These are phyloP conservation scores for Alternaria panax DNA, from an alignment of 2,329 filamentous ascomycete genomes.

Conservation along the genomic window DNA sequence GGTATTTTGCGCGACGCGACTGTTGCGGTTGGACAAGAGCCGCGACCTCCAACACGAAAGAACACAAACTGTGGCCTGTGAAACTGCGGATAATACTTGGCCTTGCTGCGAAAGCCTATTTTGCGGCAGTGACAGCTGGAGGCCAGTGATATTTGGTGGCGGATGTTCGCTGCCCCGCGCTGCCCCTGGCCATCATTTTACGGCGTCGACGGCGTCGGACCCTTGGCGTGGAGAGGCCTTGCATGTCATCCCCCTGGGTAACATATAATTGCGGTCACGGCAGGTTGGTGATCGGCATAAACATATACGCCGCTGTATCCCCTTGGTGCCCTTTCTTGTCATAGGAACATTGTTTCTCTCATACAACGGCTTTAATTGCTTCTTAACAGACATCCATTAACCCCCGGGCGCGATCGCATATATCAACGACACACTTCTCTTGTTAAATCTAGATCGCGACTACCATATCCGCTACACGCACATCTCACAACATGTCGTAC, in stretches of 20 bases:
- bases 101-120: slow-evolving; percentile 18
- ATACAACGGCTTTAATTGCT: slow-evolving; percentile 10
- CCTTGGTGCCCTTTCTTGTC: slow-evolving; percentile 25
- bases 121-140: slow-evolving; percentile 13
- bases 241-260: slow-evolving; percentile 25
- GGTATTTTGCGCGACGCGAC: slow-evolving; percentile 7
- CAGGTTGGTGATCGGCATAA: slow-evolving; percentile 32
- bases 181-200: slow-evolving; percentile 21
- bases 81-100: slow-evolving; percentile 16
- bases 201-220: slow-evolving; percentile 13
- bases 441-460: background rate
- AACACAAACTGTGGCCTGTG: slow-evolving; percentile 12
- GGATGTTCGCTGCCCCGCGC: slow-evolving; percentile 28
- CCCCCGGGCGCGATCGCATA: slow-evolving; percentile 3
- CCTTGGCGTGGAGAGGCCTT: slow-evolving; percentile 25
- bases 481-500: slow-evolving; percentile 22
- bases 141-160: slow-evolving; percentile 11
- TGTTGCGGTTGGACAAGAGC: slow-evolving; percentile 16
- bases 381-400: slow-evolving; percentile 12
- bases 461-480: background rate
- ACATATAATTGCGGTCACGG: slow-evolving; percentile 29
- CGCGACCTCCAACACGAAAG: slow-evolving; percentile 8
- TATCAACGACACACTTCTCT: slow-evolving; percentile 15
- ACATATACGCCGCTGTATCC: slow-evolving; percentile 23
- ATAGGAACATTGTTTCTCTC: slow-evolving; percentile 29